phyloP scores from a whole-genome alignment of 1,284 basidiomycete genomes.

The Gymnopus androsaceus region DNA sequence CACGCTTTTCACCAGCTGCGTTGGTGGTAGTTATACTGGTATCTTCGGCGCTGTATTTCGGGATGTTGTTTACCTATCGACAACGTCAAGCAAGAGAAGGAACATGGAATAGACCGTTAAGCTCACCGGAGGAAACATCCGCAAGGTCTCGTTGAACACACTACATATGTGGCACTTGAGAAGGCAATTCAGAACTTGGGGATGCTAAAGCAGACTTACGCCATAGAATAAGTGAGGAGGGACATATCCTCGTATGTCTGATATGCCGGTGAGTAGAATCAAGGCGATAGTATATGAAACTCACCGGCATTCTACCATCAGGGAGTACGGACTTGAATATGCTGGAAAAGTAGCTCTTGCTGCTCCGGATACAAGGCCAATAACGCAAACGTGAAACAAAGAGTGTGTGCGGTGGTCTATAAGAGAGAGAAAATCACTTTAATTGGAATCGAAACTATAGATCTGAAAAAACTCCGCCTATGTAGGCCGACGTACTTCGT shows the following conservation, averaged over 20 bases:
- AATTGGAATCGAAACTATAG: neutral
- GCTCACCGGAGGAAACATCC: constrained; percentile 59
- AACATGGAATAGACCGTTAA: neutral
- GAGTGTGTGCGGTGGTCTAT: constrained; percentile 31
- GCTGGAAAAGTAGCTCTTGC: constrained; percentile 49
- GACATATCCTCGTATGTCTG: constrained; percentile 57
- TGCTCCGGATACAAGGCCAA: constrained; percentile 42
- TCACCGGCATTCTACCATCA: constrained; percentile 44
- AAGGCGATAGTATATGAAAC: constrained; percentile 16
- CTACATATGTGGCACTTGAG: constrained; percentile 47
- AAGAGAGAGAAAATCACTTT: neutral
- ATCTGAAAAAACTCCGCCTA: neutral
- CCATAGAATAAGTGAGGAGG: constrained; percentile 35
- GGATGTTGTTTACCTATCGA: constrained; percentile 42
- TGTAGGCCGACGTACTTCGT: constrained; percentile 45
- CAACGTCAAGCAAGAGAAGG: neutral
- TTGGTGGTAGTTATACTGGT: constrained; percentile 41
- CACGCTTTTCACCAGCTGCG: constrained; percentile 35
- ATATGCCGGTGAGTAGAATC: neutral
- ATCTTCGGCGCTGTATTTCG: constrained; percentile 52
- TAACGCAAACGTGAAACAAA: constrained; percentile 12
- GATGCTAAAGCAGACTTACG: neutral
- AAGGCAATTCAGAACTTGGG: neutral
- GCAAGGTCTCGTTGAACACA: constrained; percentile 60
- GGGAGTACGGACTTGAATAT: constrained; percentile 42